phyloP scores from a whole-genome alignment of 2,329 filamentous ascomycete genomes.

The Leptodontidium sp. region DNA sequence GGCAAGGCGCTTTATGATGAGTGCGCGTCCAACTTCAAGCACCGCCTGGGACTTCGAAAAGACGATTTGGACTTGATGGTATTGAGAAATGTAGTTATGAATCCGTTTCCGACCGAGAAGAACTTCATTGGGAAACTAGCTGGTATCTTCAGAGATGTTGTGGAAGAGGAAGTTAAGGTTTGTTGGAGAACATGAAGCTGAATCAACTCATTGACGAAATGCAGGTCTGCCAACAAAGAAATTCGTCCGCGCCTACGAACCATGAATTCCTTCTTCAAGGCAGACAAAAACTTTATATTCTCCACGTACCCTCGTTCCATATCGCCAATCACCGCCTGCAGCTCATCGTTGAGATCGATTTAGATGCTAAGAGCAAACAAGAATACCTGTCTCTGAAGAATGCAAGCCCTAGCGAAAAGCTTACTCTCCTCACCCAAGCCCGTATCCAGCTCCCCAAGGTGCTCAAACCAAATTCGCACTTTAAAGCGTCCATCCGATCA shows the following conservation, averaged over 20 bases:
- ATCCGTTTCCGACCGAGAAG: conserved; percentile 19
- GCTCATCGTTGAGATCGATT: conserved; percentile 15
- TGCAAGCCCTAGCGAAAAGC: not conserved
- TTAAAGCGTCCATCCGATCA: conserved; percentile 3
- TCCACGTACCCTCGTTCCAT: conserved; percentile 17
- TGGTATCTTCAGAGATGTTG: conserved; percentile 13
- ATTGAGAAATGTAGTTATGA: conserved; percentile 21
- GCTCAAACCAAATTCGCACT: not conserved
- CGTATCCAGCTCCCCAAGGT: conserved; percentile 8
- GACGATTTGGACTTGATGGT: conserved; percentile 20
- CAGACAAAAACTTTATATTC: conserved; percentile 11
- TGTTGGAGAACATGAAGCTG: not conserved
- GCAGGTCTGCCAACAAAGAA: conserved; percentile 17
- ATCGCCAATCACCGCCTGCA: conserved; percentile 21
- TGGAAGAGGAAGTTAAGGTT: conserved; percentile 14
- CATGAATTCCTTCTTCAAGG: conserved; percentile 19
- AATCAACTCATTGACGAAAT: not conserved
- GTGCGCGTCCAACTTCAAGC: conserved; percentile 20
- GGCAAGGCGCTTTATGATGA: conserved; percentile 14
- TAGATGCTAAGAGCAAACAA: conserved; percentile 19
- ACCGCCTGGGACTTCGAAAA: conserved; percentile 16
- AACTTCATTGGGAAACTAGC: conserved; percentile 14
- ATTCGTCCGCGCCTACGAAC: conserved; percentile 5
- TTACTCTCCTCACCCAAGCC: conserved; percentile 1
- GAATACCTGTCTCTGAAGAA: conserved; percentile 13